Evolutionary conservation across 148 eudicot genomes (phyloP).

Genomic region (Pouteria glomerata): DNA sequence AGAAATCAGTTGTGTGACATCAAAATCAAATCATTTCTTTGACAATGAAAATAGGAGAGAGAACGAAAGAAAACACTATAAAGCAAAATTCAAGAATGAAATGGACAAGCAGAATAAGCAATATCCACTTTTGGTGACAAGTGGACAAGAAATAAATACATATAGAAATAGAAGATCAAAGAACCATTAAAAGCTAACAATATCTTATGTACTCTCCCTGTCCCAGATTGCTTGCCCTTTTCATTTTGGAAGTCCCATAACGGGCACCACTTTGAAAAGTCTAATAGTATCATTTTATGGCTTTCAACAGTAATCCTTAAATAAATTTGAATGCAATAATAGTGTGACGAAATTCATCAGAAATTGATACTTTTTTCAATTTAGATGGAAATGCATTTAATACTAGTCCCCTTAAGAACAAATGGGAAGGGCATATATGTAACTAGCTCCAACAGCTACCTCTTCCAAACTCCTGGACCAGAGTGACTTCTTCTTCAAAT

Average conservation of each 20-base stretch:
- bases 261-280: neutral
- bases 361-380: neutral
- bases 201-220: neutral
- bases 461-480: slow-evolving; percentile 73
- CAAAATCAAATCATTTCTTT: neutral
- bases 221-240: neutral
- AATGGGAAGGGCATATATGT: neutral
- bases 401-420: neutral
- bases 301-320: neutral
- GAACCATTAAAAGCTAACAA: neutral
- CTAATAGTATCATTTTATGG: neutral
- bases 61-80: neutral
- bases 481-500: slow-evolving; percentile 53
- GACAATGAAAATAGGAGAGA: neutral
- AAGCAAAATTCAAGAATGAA: neutral
- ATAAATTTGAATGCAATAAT: neutral
- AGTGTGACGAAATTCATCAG: neutral
- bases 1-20: neutral
- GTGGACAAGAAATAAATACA: too few species aligned
- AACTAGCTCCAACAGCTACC: slow-evolving; percentile 30
- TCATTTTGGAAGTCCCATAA: neutral
- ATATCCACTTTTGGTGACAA: neutral
- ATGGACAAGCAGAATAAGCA: neutral
- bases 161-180: neutral
- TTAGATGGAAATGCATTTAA: neutral